These are phyloP conservation scores for Cercospora brassicicola DNA, from an alignment of 2,329 filamentous ascomycete genomes.

Conservation along the genomic window DNA sequence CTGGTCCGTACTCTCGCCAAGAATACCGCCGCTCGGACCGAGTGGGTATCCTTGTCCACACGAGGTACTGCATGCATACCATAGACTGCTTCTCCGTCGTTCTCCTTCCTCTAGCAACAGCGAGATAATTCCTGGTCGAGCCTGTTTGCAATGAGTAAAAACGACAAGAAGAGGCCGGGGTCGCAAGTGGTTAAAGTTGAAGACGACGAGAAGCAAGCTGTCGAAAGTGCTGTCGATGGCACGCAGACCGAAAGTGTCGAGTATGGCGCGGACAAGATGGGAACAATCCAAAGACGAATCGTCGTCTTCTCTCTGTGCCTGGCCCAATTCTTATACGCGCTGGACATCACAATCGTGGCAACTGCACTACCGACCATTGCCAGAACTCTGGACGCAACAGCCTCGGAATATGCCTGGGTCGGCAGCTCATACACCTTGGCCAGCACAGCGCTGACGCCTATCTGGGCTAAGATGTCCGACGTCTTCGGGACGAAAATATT, in stretches of 20 bases:
- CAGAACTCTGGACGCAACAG: slow-evolving; percentile 38
- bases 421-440: slow-evolving; percentile 54
- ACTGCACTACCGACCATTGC: slow-evolving; percentile 62
- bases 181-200: not conserved
- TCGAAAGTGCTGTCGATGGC: not conserved
- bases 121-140: not conserved
- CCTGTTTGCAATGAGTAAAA: not conserved
- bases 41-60: slow-evolving; percentile 6
- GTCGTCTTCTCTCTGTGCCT: slow-evolving; percentile 12
- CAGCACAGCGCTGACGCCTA: slow-evolving; percentile 53
- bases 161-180: not conserved
- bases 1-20: not conserved
- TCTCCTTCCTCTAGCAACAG: not conserved
- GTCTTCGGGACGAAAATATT: slow-evolving; percentile 66
- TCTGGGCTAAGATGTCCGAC: slow-evolving; percentile 65
- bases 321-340: slow-evolving; percentile 50
- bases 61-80: not conserved
- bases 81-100: not conserved
- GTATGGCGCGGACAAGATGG: not conserved
- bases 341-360: slow-evolving; percentile 64
- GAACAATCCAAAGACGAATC: not conserved
- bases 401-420: slow-evolving; percentile 56
- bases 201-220: not conserved
- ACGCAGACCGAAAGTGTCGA: not conserved
- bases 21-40: slow-evolving; percentile 9